A percentile compares a stretch with the other conserved stretches of the same genome.
phyloP scores from a whole-genome alignment of 352 stramenopile genomes.

The Phytopythium aichiense region DNA sequence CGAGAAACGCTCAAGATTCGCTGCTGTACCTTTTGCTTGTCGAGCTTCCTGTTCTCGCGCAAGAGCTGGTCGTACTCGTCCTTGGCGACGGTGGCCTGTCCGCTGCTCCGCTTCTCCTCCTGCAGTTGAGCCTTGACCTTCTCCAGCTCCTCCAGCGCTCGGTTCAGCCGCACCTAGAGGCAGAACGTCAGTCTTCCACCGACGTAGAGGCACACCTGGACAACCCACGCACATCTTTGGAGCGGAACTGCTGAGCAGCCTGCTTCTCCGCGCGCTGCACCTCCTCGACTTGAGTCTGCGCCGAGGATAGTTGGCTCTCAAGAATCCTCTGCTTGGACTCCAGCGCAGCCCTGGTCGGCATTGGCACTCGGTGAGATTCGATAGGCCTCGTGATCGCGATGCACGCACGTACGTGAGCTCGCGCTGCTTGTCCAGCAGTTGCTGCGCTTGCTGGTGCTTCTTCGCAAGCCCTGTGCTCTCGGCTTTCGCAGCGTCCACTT shows the following conservation, averaged over 20 bases:
- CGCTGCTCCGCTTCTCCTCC: slow-evolving; percentile 46
- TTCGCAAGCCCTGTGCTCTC: slow-evolving; percentile 48
- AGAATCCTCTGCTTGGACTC: slow-evolving; percentile 71
- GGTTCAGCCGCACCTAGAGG: slow-evolving; percentile 61
- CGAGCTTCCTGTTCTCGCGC: slow-evolving; percentile 67
- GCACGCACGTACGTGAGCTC: slow-evolving; percentile 47
- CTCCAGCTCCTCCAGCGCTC: slow-evolving; percentile 70
- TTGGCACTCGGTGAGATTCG: background rate
- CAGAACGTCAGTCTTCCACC: background rate
- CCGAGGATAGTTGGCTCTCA: slow-evolving; percentile 51
- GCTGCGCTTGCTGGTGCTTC: slow-evolving; percentile 60
- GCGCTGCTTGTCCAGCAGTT: slow-evolving; percentile 73
- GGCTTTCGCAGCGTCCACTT: slow-evolving; percentile 42
- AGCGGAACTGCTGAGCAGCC: slow-evolving; percentile 60
- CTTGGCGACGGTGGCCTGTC: slow-evolving; percentile 42
- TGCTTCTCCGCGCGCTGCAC: slow-evolving; percentile 57
- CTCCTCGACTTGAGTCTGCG: slow-evolving; percentile 48
- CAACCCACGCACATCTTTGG: slow-evolving; percentile 50
- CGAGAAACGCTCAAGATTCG: background rate
- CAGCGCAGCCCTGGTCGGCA: slow-evolving; percentile 42
- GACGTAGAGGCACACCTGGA: background rate
- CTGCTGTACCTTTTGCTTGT: slow-evolving; percentile 84
- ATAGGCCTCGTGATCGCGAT: background rate
- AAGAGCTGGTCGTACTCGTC: slow-evolving; percentile 55
- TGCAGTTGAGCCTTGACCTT: slow-evolving; percentile 64